These are phyloP conservation scores for Bipolaris victoriae DNA, from an alignment of 2,329 filamentous ascomycete genomes.

Conservation along the genomic window DNA sequence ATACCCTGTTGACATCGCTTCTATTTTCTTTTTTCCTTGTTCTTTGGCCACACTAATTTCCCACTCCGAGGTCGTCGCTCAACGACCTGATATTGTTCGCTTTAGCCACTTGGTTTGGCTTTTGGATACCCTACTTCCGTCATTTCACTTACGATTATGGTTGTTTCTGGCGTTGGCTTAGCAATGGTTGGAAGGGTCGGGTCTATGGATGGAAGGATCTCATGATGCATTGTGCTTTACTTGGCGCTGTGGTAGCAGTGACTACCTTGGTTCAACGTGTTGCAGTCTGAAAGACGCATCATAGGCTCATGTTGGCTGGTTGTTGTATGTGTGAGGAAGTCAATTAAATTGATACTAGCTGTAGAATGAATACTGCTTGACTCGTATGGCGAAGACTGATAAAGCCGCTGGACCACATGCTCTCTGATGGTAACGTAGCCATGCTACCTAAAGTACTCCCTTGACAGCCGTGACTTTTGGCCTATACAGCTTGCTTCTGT, in stretches of 20 bases:
- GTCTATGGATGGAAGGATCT: constrained; percentile 1
- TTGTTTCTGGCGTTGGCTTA: constrained; percentile 10
- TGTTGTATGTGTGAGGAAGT: constrained; percentile 4
- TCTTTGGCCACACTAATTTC: background rate
- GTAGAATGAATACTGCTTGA: background rate
- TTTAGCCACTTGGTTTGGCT: constrained; percentile 15
- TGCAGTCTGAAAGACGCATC: background rate
- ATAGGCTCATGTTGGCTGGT: background rate
- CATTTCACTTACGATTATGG: constrained; percentile 10
- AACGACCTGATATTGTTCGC: constrained; percentile 6
- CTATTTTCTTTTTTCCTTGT: constrained; percentile 7
- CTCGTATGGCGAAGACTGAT: background rate
- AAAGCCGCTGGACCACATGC: background rate
- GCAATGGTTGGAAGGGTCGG: constrained; percentile 7
- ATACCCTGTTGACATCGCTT: constrained; percentile 34
- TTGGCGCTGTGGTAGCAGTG: constrained; percentile 1
- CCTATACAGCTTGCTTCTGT: background rate
- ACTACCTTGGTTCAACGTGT: background rate
- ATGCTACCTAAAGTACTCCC: background rate
- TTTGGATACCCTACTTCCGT: constrained; percentile 33
- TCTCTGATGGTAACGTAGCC: constrained; percentile 3
- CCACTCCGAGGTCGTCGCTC: background rate
- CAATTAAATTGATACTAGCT: constrained; percentile 3
- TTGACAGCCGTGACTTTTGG: background rate
- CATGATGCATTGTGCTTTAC: constrained; percentile 12